phyloP scores from a whole-genome alignment of 306 rosid species.

The Phaseolus lunatus region DNA sequence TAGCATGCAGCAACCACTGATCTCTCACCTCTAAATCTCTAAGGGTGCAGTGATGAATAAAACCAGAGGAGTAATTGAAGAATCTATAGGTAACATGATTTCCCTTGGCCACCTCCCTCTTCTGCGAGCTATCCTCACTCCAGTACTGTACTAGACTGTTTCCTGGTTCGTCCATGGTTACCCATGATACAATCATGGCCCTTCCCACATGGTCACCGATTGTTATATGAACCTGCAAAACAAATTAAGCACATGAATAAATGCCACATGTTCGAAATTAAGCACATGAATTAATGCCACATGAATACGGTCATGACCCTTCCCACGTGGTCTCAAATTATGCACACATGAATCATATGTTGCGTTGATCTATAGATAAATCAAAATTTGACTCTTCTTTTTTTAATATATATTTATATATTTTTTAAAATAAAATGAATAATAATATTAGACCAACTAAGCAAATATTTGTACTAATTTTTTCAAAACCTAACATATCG shows the following conservation, averaged over 20 bases:
- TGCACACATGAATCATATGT: no score
- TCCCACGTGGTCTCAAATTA: no score
- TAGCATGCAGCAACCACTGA: not conserved
- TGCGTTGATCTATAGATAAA: no score
- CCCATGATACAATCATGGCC: conserved; percentile 81
- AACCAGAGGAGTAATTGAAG: conserved; percentile 76
- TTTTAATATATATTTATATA: no score
- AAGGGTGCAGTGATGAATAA: conserved; percentile 73
- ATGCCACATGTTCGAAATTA: no score
- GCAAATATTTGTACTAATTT: no score
- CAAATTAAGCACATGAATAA: not conserved
- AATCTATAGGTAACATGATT: conserved; percentile 55
- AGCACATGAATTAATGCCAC: no score
- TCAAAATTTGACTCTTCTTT: no score
- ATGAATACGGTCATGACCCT: no score
- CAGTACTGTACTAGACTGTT: conserved; percentile 59
- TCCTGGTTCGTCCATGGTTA: conserved; percentile 70
- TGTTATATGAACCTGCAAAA: conserved; percentile 79
- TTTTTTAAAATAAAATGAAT: no score
- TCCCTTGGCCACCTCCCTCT: conserved; percentile 48
- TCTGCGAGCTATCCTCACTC: conserved; percentile 46
- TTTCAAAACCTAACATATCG: no score
- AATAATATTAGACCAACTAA: no score
- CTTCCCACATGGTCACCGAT: conserved; percentile 75
- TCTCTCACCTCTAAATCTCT: conserved; percentile 59